Percentiles rank a stretch among this genome's conserved stretches.
These are phyloP conservation scores for Fomes fomentarius DNA, from an alignment of 1,284 basidiomycete species.

Conservation along the genomic window DNA sequence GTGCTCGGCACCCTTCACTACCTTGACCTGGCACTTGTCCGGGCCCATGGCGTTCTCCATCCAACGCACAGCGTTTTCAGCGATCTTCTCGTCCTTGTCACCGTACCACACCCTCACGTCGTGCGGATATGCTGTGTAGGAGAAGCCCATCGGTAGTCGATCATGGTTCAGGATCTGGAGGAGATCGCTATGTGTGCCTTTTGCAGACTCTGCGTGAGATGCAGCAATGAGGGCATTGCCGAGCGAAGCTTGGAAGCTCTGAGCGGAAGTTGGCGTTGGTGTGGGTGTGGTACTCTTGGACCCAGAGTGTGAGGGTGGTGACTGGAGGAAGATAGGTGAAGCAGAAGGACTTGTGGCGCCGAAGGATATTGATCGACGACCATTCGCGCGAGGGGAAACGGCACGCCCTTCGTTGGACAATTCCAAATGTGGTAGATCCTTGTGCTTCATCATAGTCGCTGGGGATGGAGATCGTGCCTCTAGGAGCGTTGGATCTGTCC, in stretches of 20 bases:
- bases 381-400: slow-evolving; percentile 40
- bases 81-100: slow-evolving; percentile 90
- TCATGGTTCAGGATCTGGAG: slow-evolving; percentile 90
- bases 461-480: slow-evolving; percentile 31
- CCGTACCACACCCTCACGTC: slow-evolving; percentile 93
- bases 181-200: slow-evolving; percentile 90
- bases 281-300: slow-evolving; percentile 18
- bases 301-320: slow-evolving; percentile 21
- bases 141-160: slow-evolving; percentile 84
- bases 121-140: slow-evolving; percentile 77
- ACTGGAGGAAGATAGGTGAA: slow-evolving; percentile 53
- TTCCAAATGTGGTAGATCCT: slow-evolving; percentile 18
- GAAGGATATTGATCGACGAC: slow-evolving; percentile 71
- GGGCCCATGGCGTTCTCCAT: slow-evolving; percentile 87
- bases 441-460: slow-evolving; percentile 5
- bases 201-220: slow-evolving; percentile 91
- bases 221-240: slow-evolving; percentile 90
- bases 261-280: slow-evolving; percentile 35
- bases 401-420: slow-evolving; percentile 13
- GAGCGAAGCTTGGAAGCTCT: slow-evolving; percentile 65
- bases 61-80: slow-evolving; percentile 86
- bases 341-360: slow-evolving; percentile 40
- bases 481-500: slow-evolving; percentile 38
- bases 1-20: slow-evolving; percentile 89
- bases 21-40: slow-evolving; percentile 74